Conservation (phyloP, 2,329 filamentous ascomycete species). For the Cryphonectria parasitica region DNA sequence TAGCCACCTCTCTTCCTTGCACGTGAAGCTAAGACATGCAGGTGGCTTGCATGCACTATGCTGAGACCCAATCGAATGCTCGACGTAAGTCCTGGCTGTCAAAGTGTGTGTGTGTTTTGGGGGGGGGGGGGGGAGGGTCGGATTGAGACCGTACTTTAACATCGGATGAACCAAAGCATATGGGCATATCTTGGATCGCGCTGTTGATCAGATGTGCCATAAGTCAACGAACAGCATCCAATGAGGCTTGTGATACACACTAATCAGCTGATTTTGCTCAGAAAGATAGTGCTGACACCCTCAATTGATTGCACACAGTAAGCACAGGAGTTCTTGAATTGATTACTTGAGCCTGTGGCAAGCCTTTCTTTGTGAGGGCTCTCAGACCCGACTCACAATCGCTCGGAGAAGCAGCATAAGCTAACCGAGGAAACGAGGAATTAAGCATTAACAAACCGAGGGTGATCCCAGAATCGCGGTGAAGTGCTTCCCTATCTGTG, state of each 20-base stretch:
- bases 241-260: background rate
- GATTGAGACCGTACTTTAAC: background rate
- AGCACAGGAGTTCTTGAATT: background rate
- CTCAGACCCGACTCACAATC: background rate
- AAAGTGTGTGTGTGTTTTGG: background rate
- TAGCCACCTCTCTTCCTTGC: background rate
- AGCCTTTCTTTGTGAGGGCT: background rate
- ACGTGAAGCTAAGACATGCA: constrained; percentile 3
- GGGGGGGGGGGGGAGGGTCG: background rate
- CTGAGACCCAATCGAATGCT: background rate
- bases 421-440: background rate
- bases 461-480: background rate
- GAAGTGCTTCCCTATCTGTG: background rate
- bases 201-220: background rate
- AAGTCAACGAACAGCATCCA: background rate
- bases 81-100: background rate
- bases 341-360: background rate
- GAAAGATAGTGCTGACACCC: background rate
- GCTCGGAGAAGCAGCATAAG: background rate
- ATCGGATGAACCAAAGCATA: background rate
- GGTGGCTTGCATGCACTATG: background rate
- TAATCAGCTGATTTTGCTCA: background rate
- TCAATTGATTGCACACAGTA: background rate
- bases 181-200: background rate
- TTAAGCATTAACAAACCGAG: background rate